Evolutionary conservation across 768 basidiomycete genomes (phyloP).

Genomic region (Lactifluus rugatus): DNA sequence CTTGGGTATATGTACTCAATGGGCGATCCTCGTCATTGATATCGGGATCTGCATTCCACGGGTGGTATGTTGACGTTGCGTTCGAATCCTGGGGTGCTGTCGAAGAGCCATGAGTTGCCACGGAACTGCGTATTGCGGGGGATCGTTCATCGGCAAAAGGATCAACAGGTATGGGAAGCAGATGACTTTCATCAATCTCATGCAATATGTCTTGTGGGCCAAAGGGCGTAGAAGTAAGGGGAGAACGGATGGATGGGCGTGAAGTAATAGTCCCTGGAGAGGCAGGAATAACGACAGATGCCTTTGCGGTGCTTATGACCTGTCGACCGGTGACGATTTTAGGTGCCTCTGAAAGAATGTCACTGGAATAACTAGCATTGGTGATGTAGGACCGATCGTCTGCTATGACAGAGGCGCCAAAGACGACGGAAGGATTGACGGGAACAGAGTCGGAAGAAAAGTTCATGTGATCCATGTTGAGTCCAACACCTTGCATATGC

Average conservation of each 20-base stretch:
- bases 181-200: slow-evolving; percentile 34
- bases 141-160: slow-evolving; percentile 62
- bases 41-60: slow-evolving; percentile 22
- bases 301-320: slow-evolving; percentile 67
- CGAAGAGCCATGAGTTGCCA: slow-evolving; percentile 17
- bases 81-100: slow-evolving; percentile 24
- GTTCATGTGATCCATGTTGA: slow-evolving; percentile 55
- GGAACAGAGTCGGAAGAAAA: slow-evolving; percentile 43
- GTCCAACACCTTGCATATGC: slow-evolving; percentile 50
- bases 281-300: slow-evolving; percentile 59
- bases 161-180: slow-evolving; percentile 28
- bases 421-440: slow-evolving; percentile 26
- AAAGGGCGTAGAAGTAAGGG: slow-evolving; percentile 61
- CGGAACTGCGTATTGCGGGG: slow-evolving; percentile 24
- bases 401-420: slow-evolving; percentile 42
- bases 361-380: slow-evolving; percentile 64
- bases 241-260: slow-evolving; percentile 46
- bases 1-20: slow-evolving; percentile 54
- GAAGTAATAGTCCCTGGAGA: slow-evolving; percentile 33
- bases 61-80: not conserved
- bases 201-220: slow-evolving; percentile 54
- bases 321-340: slow-evolving; percentile 72
- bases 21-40: slow-evolving; percentile 37
- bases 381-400: slow-evolving; percentile 64
- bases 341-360: slow-evolving; percentile 71